Base-by-base conservation (phyloP, 306 rosid species). In the Prunus mongolica region DNA sequence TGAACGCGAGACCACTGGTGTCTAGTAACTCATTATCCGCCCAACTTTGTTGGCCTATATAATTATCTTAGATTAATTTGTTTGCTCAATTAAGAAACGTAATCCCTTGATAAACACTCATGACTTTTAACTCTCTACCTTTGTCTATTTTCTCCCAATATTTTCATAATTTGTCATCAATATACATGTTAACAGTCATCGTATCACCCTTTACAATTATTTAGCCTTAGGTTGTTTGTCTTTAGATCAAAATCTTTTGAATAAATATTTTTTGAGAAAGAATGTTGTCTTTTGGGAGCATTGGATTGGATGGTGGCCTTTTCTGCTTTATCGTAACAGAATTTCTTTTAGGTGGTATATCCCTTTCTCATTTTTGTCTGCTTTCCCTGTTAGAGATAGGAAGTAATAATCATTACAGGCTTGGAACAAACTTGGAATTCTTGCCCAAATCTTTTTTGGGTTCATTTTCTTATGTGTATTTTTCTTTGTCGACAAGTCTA, bases 321-420 rank as follows among this genome's bases (percentile, higher is more conserved):
- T 45, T 57, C 5, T 20, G 62, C 49, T 50, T 51, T 58, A 28
- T 72, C 65, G 3, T 4, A 73, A 60, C 30, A 60, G 30, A 60
- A 34, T 69, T 34, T 22, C 55, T 81, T 57, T 82, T 70, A 67
- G 78, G 52, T 66, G 71, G 82, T 24, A 76, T 50, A 74, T 74
- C 66, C 70, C 65, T 70, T 76, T 76, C 56, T 7, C 2, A 34
- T 12, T 72, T 68, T 63, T 73, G 83, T 80, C 76, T 76, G 65
- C 38, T 71, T 65, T 69, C 71, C n/a, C 15, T 22, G 2, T 6
- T 20, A 2, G 49, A 63, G 41, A 6, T n/a, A 16, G 18, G 52
- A 51, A 28, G 50, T 20, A 28, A 46, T 44, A 63, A 73, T 54
- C 4, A 2, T 16, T 32, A 20, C 14, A 32, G 15, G 25, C 60